Conservation (phyloP, 768 basidiomycete genomes). For the Chalciporus pseudorubinellus region DNA sequence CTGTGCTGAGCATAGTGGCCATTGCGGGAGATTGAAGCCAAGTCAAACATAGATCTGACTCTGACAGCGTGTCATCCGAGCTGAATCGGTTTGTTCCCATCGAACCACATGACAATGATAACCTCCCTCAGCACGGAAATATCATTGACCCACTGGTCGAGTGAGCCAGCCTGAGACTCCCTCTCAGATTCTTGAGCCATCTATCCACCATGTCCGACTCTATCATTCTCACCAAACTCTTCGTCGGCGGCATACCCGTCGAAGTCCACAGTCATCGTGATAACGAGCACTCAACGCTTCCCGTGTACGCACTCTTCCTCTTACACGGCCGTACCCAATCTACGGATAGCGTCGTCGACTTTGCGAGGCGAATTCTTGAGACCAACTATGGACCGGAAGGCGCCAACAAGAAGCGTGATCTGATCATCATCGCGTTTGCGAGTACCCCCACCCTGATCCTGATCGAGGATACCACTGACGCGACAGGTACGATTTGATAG, state of each 20-base stretch:
- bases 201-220: conserved; percentile 18
- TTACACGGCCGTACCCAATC: conserved; percentile 26
- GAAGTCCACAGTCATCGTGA: conserved; percentile 26
- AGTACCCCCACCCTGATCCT: conserved; percentile 11
- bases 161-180: background rate
- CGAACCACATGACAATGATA: too few species aligned
- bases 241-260: conserved; percentile 28
- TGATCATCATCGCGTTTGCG: conserved; percentile 28
- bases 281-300: conserved; percentile 13
- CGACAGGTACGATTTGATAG: conserved; percentile 5
- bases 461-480: background rate
- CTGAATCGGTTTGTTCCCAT: too few species aligned
- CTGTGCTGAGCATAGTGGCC: too few species aligned
- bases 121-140: too few species aligned
- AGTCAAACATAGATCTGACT: too few species aligned
- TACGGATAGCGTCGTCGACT: conserved; percentile 9
- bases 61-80: too few species aligned
- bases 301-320: conserved; percentile 28
- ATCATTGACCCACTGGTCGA: background rate
- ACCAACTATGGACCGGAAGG: conserved; percentile 8
- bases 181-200: background rate
- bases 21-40: too few species aligned
- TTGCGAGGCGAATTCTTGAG: conserved; percentile 25
- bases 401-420: conserved; percentile 19
- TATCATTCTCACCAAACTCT: conserved; percentile 6